Conservation (phyloP, 1,284 basidiomycete genomes). For the Pisolithus thermaeus region DNA sequence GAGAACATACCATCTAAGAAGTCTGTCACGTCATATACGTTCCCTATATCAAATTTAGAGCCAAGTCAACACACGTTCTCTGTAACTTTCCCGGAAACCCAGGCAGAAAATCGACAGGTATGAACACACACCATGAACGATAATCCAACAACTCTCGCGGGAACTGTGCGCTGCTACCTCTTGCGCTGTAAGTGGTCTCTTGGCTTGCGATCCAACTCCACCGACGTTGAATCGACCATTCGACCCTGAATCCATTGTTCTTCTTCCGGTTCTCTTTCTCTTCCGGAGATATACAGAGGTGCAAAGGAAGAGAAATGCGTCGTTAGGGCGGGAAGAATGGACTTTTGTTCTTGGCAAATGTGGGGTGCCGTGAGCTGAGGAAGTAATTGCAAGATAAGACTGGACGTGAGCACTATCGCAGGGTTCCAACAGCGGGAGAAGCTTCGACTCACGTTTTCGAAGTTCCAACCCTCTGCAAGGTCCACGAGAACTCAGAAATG, state of each 20-base stretch:
- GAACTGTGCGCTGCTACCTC: slow-evolving; percentile 67
- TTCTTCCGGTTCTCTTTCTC: neutral
- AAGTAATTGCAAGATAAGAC: no score
- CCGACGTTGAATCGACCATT: neutral
- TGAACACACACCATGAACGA: slow-evolving; percentile 66
- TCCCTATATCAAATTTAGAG: slow-evolving; percentile 31
- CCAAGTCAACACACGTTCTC: slow-evolving; percentile 3
- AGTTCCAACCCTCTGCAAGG: no score
- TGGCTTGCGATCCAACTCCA: slow-evolving; percentile 15
- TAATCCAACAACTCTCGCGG: slow-evolving; percentile 81
- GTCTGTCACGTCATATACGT: slow-evolving; percentile 75
- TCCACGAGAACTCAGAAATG: no score
- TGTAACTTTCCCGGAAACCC: no score
- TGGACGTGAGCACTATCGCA: no score
- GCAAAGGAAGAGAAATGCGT: neutral
- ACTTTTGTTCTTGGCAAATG: neutral
- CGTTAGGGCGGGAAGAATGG: neutral
- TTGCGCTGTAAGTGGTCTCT: slow-evolving; percentile 26
- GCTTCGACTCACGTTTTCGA: no score
- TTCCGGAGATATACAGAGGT: neutral
- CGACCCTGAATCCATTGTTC: neutral
- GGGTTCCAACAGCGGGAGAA: no score
- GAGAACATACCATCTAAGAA: slow-evolving; percentile 52
- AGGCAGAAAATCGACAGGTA: no score
- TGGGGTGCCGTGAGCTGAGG: no score